phyloP scores from a whole-genome alignment of 2,329 filamentous ascomycete genomes.

The Aspergillus ustus region DNA sequence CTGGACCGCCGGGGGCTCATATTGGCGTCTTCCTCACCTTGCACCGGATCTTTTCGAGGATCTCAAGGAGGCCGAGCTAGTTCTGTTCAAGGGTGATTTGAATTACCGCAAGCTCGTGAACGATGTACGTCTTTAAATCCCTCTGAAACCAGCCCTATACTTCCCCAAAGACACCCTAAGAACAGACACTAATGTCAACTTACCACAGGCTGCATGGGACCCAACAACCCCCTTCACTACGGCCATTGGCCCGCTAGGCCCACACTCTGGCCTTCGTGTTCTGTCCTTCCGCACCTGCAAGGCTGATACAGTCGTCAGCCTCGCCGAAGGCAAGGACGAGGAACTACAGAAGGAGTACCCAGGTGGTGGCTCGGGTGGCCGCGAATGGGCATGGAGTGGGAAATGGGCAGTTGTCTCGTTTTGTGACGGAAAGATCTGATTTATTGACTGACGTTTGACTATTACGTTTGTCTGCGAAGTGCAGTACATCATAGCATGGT shows the following conservation, averaged over 20 bases:
- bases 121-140: slow-evolving; percentile 67
- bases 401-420: slow-evolving; percentile 97
- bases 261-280: slow-evolving; percentile 78
- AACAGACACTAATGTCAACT: neutral
- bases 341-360: slow-evolving; percentile 70
- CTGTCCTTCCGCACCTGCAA: slow-evolving; percentile 93
- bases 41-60: slow-evolving; percentile 74
- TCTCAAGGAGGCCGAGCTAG: slow-evolving; percentile 79
- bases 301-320: slow-evolving; percentile 89
- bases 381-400: slow-evolving; percentile 93
- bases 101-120: slow-evolving; percentile 94
- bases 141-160: neutral
- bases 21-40: slow-evolving; percentile 78
- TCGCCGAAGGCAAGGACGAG: slow-evolving; percentile 83
- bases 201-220: slow-evolving; percentile 73
- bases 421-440: slow-evolving; percentile 65
- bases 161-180: neutral
- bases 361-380: slow-evolving; percentile 69
- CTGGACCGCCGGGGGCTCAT: slow-evolving; percentile 88
- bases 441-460: neutral
- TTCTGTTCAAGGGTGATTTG: slow-evolving; percentile 95
- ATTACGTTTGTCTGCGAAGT: neutral
- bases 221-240: slow-evolving; percentile 82
- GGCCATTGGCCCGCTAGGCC: slow-evolving; percentile 84
- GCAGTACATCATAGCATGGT: neutral